Base-by-base conservation (phyloP, 1,284 basidiomycete species). In the Moesziomyces sp. region DNA sequence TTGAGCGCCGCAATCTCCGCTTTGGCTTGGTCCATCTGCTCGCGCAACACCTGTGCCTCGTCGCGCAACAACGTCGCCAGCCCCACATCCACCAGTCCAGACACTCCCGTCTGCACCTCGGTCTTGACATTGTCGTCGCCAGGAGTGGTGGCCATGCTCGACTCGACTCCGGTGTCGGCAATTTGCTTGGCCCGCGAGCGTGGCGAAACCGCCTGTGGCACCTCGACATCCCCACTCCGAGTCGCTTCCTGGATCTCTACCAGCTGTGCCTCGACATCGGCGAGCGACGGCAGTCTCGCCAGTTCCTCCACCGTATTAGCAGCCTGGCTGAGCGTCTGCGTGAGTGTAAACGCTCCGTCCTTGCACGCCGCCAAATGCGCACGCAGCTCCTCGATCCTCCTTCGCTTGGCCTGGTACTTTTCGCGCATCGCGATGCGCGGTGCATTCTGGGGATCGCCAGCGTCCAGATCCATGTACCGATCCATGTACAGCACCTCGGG, bases 401-500 rank as follows among this genome's bases (percentile, higher is more conserved):
- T 46, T 13, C 74, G 60, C 42, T 70, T 68, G 21, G 58, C 50
- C 23, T 71, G 59, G 7, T 86, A 67, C 46, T 73, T 58, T 19
- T 91, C 91, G 64, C 90, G 88, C 77, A 91, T 89, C 14, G 89
- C 88, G 49, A 90, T 45, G 90, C 88, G 71, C 87, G 88, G 19
- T 84, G 81, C 53, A 30, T 73, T 69, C 3, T 54, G 74, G 13
- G 42, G 86, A 79, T 93, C 88, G 3, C 89, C 89, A 52, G 88
- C 89, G 57, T 93, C 91, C 77, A 77, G 51, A 44, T 85, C 79
- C 48, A 97, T 86, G 87, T 96, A 99, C 5, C 97, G 90, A 83
- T 97, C 95, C 89, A 99, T 90, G 78, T 89, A 91, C 8, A 99
- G 87, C 13, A 89, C 91, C 83, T 96, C 92, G 6, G 88, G 90